A percentile compares a stretch with the other conserved stretches of the same genome.
Conservation (phyloP, 177 flowering plant genomes). For the Tripterygium wilfordii region DNA sequence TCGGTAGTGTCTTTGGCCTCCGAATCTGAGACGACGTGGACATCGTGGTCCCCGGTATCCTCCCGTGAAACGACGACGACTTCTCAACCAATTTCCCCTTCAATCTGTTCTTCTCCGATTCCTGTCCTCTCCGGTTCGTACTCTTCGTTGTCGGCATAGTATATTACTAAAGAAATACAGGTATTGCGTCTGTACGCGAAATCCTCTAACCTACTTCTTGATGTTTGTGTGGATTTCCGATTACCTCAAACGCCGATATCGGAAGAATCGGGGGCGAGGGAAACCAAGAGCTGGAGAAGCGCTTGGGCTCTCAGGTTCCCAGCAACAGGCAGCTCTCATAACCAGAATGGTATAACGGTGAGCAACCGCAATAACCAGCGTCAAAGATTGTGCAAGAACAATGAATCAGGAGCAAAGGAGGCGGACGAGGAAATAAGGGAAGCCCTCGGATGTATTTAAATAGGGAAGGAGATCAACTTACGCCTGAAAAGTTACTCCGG, state of each 20-base stretch:
- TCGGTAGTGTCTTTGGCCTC: slow-evolving; percentile 71
- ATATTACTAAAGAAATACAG: background rate
- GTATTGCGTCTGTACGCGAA: no score
- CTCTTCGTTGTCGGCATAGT: slow-evolving; percentile 35
- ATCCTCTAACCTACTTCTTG: background rate
- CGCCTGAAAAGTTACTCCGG: background rate
- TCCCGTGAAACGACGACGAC: slow-evolving; percentile 69
- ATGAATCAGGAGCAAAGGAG: background rate
- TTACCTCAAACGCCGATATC: slow-evolving; percentile 53
- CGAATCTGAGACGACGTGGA: slow-evolving; percentile 22
- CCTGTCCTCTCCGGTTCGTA: slow-evolving; percentile 23
- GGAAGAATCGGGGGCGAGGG: slow-evolving; percentile 48
- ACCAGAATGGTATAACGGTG: slow-evolving; percentile 20
- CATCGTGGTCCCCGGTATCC: slow-evolving; percentile 4
- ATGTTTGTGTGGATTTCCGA: background rate
- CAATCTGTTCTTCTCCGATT: slow-evolving; percentile 35
- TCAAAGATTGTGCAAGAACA: background rate
- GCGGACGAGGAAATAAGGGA: background rate
- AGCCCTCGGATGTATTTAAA: background rate
- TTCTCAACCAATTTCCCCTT: slow-evolving; percentile 37
- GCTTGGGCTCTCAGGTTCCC: slow-evolving; percentile 40
- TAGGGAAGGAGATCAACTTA: background rate
- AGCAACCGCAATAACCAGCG: slow-evolving; percentile 3
- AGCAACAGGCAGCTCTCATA: slow-evolving; percentile 35
- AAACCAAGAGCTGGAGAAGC: slow-evolving; percentile 47